These are phyloP conservation scores for Roridomyces roridus DNA, from an alignment of 768 basidiomycete species.

Conservation along the genomic window DNA sequence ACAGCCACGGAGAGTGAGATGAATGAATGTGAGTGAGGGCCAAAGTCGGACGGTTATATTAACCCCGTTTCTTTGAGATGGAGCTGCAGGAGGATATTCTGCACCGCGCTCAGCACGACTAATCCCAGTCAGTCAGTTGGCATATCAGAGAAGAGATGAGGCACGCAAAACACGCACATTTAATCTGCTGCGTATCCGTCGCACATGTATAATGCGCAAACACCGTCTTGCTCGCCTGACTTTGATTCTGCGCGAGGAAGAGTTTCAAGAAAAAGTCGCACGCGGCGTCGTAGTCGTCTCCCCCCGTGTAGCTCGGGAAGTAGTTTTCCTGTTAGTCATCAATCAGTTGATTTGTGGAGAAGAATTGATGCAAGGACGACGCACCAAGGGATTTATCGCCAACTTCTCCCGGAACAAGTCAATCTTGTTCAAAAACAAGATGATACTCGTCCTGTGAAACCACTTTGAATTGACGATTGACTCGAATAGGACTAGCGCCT, in stretches of 20 bases:
- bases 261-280: conserved; percentile 77
- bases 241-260: conserved; percentile 76
- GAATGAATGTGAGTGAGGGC: no score
- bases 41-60: no score
- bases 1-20: no score
- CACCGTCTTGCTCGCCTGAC: conserved; percentile 86
- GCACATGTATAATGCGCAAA: conserved; percentile 95
- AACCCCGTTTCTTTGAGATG: no score
- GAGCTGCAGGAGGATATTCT: no score
- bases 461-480: conserved; percentile 97
- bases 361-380: background rate
- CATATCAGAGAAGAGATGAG: no score
- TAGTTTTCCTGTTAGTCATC: conserved; percentile 67
- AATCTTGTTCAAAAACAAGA: conserved; percentile 9
- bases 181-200: conserved; percentile 92
- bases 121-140: no score
- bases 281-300: conserved; percentile 87
- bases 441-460: conserved; percentile 94
- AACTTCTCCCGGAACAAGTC: conserved; percentile 2
- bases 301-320: conserved; percentile 91
- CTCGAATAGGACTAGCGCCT: conserved; percentile 93
- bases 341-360: no score
- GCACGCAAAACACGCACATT: conserved; percentile 57
- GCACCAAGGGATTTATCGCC: conserved; percentile 1
- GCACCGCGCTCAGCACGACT: no score